These are phyloP conservation scores for Beverwykella pulmonaria DNA, from an alignment of 495 filamentous ascomycete genomes.

Conservation along the genomic window DNA sequence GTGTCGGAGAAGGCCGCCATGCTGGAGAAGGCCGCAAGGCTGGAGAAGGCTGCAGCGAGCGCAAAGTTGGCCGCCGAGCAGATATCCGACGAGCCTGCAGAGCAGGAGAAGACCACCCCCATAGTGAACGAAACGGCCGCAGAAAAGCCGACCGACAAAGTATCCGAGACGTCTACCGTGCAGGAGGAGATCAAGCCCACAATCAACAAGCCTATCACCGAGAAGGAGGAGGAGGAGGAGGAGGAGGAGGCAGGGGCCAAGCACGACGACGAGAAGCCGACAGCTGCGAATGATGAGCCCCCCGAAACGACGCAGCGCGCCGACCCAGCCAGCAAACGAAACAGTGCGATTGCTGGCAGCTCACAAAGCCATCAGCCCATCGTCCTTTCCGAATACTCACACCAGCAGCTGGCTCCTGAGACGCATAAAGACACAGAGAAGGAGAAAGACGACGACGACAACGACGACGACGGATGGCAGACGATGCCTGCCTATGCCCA, in stretches of 20 bases:
- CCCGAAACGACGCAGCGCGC: neutral
- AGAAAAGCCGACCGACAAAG: neutral
- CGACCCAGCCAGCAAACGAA: conserved; percentile 5
- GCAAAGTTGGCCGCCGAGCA: neutral
- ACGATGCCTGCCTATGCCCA: conserved; percentile 90
- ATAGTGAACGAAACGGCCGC: too few species aligned
- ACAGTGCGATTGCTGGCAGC: neutral
- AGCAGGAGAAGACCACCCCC: neutral
- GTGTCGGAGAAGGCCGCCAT: neutral
- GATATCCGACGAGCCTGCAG: neutral
- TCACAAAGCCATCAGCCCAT: conserved; percentile 16
- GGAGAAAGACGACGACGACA: conserved; percentile 60
- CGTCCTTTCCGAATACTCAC: conserved; percentile 82
- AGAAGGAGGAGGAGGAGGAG: conserved; percentile 5
- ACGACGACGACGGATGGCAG: conserved; percentile 72
- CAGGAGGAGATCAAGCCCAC: neutral
- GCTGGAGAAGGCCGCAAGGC: neutral
- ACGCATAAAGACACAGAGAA: conserved; percentile 47
- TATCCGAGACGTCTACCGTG: neutral
- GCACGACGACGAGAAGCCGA: neutral
- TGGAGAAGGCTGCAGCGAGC: neutral
- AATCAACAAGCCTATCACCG: neutral
- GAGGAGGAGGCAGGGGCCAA: neutral
- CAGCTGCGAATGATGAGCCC: neutral
- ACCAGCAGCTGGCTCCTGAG: conserved; percentile 71